Base-by-base conservation (phyloP, 176 grass and related monocot genomes). In the Ensete ventricosum region DNA sequence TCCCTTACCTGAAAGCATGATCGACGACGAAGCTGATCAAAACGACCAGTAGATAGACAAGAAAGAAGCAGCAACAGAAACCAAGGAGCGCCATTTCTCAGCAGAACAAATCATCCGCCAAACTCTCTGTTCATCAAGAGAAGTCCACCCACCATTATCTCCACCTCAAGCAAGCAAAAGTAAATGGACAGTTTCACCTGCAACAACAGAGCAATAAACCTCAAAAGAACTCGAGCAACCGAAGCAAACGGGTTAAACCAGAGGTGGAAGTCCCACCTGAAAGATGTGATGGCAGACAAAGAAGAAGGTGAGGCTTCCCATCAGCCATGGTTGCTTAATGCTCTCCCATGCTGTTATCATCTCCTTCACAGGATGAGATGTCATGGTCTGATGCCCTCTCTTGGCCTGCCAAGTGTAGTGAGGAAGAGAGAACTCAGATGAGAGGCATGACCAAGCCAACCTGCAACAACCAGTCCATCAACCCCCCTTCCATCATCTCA, bases 11-110 rank as follows among this genome's bases (percentile, higher is more conserved):
- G 79, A 63, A 75, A 63, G 68, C 60, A 69, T 64, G 77, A 75
- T 57, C 59, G 74, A 43, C 54, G n/a, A 82, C 22, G 53, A 78
- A 86, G 69, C 81, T 62, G 59, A 86, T 62, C 21, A 82, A 64
- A 69, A 86, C n/a, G 24, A 81, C 58, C 51, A 82, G 1, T 8
- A 79, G 75, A 70, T 72, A 54, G 49, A 67, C 64, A 2, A 86
- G 69, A 54, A 58, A 78, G 59, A 86, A 74, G 50, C 34, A 66
- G n/a, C 54, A 69, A 21, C 67, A 85, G 50, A 64, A 72, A 17
- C 66, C 20, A 9, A 81, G 16, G 50, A 67, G 55, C 62, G 66
- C 29, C 67, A 86, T 79, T 4, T 23, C 68, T 50, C 52, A 14
- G 12, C 2, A 71, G 27, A 70, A 21, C 17, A 58, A 16, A 23